Evolutionary conservation across 108 stramenopile genomes (phyloP), one percentile per base, ranked within the genome.

Genomic region (Mediolabrus comicus): DNA sequence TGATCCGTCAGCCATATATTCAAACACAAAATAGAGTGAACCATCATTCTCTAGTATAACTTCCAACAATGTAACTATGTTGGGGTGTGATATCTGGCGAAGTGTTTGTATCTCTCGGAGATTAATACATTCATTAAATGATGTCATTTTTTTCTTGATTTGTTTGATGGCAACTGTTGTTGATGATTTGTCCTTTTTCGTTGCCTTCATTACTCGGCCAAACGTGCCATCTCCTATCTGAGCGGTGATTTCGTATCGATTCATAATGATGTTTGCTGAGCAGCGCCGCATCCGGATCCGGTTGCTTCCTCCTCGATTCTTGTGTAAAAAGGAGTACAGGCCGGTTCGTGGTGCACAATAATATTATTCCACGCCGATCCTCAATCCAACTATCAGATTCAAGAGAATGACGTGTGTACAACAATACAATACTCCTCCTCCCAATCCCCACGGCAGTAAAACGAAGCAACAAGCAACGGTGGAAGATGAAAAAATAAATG

Each of bases 201-300:
- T 81, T 2, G 95, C 97, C 61, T 90, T 91, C 38, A 81, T 84
- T 9, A 99, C 98, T 7, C 76, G 81, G 9, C 99, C 99, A 71
- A 98, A 99, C 17, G 96, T 86, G 3, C 99, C 99, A 67, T 98
- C 93, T 11, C 99, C 99, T 13, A 99, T 80, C 27, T 84, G 81
- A 66, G 90, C 89, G 5, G 75, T 80, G 14, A 98, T 51, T 59
- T 83, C 82, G 81, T 98, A 98, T 24, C 97, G 83, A 60, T 99
- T 82, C 97, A 98, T 97, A 28, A 53, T 14, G 24, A 16, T 32
- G 6, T 22, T 12, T 41, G 39, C 39, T 11, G 39, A 14, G 11
- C 39, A 41, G 14, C 14, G 14, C 14, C 39, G 39, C 39, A 12
- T 14, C 39, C 39, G 12, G 14, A 41, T 41, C 12, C 39, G 39